Percentiles rank a stretch among this genome's conserved stretches.
Conservation (phyloP, 176 grass and related monocot genomes). For the Bothriochloa decipiens region DNA sequence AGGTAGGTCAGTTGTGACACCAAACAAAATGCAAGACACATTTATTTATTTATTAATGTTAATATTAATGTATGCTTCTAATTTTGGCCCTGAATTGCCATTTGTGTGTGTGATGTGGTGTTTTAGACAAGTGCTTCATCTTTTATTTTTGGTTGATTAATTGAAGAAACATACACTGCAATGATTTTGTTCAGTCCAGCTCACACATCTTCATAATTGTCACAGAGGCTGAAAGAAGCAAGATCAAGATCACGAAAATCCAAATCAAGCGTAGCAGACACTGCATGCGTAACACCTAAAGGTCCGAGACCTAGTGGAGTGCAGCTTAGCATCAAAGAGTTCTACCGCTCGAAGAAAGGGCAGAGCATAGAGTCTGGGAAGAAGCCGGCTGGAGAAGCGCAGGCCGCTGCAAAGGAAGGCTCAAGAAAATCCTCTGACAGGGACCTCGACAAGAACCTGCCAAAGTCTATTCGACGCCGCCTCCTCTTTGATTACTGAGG, state of each 20-base stretch:
- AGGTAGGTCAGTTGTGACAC: not conserved
- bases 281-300: slow-evolving; percentile 19
- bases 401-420: slow-evolving; percentile 14
- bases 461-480: slow-evolving; percentile 64
- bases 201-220: slow-evolving; percentile 27
- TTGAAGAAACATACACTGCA: not conserved
- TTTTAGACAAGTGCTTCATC: not conserved
- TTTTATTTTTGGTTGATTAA: slow-evolving; percentile 4
- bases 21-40: not conserved
- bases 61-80: not conserved
- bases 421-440: slow-evolving; percentile 51
- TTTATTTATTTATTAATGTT: not conserved
- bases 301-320: slow-evolving; percentile 46
- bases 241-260: slow-evolving; percentile 62
- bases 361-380: slow-evolving; percentile 36
- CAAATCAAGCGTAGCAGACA: slow-evolving; percentile 35
- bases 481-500: slow-evolving; percentile 65
- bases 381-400: slow-evolving; percentile 29
- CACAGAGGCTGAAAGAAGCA: slow-evolving; percentile 75
- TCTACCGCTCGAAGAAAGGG: slow-evolving; percentile 71
- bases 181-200: not conserved
- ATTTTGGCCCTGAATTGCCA: not conserved
- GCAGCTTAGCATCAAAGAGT: slow-evolving; percentile 84
- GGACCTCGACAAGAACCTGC: slow-evolving; percentile 49
- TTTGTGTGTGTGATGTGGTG: not conserved